Percentiles rank a stretch among this genome's conserved stretches.
phyloP scores from a whole-genome alignment of 257 asterid genomes.

The Solanum pimpinellifolium region DNA sequence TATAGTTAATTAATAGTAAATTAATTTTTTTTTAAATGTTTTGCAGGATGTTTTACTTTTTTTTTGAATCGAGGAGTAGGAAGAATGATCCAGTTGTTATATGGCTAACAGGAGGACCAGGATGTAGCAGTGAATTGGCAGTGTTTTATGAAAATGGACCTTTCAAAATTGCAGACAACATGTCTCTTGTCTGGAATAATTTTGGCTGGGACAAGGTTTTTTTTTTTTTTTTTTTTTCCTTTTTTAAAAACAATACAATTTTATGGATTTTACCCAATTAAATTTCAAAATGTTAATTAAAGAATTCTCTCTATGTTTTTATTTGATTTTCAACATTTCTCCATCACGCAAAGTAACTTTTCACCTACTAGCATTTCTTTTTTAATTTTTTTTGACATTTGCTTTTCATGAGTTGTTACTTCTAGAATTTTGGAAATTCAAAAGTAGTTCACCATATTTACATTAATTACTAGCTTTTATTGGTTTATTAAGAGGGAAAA shows the following conservation, averaged over 20 bases:
- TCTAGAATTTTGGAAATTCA: background rate
- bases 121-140: slow-evolving; percentile 68
- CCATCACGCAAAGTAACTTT: background rate
- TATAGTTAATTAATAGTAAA: background rate
- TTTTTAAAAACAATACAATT: background rate
- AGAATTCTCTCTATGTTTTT: background rate
- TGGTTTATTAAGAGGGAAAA: background rate
- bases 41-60: slow-evolving; percentile 75
- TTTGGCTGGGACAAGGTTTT: slow-evolving; percentile 83
- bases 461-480: background rate
- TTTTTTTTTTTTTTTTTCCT: no score
- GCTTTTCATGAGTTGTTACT: background rate
- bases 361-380: background rate
- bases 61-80: slow-evolving; percentile 55
- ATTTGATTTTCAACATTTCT: background rate
- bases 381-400: background rate
- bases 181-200: slow-evolving; percentile 59
- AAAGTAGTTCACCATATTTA: background rate
- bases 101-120: slow-evolving; percentile 86
- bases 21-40: background rate
- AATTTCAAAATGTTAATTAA: background rate
- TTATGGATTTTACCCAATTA: background rate
- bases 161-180: slow-evolving; percentile 31
- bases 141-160: slow-evolving; percentile 83
- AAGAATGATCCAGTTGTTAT: slow-evolving; percentile 52